A percentile compares a stretch with the other conserved stretches of the same genome.
Conservation (phyloP, 2,329 filamentous ascomycete genomes). For the Cladosporium sp. region DNA sequence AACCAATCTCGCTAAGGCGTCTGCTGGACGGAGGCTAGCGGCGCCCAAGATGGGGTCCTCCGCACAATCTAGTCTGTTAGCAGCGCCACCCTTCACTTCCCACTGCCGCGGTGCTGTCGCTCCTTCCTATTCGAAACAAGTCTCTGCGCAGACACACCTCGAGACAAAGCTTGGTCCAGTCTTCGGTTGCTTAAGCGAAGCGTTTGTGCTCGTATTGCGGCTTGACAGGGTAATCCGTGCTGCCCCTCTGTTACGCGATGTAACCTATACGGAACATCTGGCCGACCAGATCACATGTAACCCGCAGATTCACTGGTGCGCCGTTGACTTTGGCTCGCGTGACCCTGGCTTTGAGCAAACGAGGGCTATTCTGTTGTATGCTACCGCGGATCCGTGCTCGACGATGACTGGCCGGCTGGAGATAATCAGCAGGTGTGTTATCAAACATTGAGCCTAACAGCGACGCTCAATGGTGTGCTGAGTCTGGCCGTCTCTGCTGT, state of each 20-base stretch:
- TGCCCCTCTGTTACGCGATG: not conserved
- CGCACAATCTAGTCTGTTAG: not conserved
- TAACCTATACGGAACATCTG: not conserved
- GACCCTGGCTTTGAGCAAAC: not conserved
- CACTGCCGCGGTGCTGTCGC: not conserved
- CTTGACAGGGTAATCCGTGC: not conserved
- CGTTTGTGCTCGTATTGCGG: not conserved
- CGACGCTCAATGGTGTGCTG: not conserved
- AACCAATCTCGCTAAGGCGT: not conserved
- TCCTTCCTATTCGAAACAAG: conserved; percentile 3
- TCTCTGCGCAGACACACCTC: not conserved
- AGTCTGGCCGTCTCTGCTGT: not conserved
- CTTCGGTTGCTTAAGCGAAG: conserved; percentile 6
- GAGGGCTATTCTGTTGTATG: not conserved
- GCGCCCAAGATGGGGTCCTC: not conserved
- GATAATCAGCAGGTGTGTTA: not conserved
- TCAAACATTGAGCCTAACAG: not conserved
- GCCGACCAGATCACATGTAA: not conserved
- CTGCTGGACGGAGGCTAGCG: not conserved
- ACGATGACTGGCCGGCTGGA: not conserved
- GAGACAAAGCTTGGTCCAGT: not conserved
- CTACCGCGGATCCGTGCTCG: not conserved
- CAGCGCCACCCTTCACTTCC: not conserved
- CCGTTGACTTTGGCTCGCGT: not conserved
- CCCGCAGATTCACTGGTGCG: not conserved